Evolutionary conservation across 129 eudicot genomes (phyloP), one percentile per base, ranked within the genome.

Genomic region (Cynara cardunculus): DNA sequence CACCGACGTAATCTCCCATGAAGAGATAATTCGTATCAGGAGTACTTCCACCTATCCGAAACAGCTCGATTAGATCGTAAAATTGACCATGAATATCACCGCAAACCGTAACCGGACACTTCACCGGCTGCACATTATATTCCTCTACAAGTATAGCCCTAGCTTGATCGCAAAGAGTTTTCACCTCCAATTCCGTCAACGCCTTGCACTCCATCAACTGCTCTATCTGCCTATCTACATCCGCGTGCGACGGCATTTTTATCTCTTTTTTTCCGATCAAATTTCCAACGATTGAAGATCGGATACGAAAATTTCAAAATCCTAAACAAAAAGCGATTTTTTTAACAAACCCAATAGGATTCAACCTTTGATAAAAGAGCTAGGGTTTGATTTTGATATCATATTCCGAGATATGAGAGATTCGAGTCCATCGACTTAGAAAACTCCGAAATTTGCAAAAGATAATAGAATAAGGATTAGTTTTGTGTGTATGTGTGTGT

Each of bases 1-100:
- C 53, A 93, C 97, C 97, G 24, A 93, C 97, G 53, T 93, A 93
- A 86, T 93, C 98, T 7, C 98, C 98, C 98, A 93, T 93, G 88
- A 93, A 93, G 27, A 93, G 96, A 73, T 93, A 93, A 87, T 93
- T 93, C 7, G 98, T 93, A 76, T 93, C 96, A 12, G 98, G 98
- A 69, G 89, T 81, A 74, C 82, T 90, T 19, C 97, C 97, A 25
- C 97, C 97, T 19, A 92, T 92, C 77, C 90, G 84, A 75, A 92
- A 92, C 30, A 92, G 87, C 94, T 92, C 97, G 76, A 92, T 84
- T 46, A 92, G 88, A 82, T 92, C 97, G 46, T 92, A 92, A 75
- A 92, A 92, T 73, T 92, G 97, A 0, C 97, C 97, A 37, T 92
- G 97, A 71, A 92, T 92, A 82, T 92, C 97, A 4, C 94, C 97